phyloP scores from a whole-genome alignment of 495 filamentous ascomycete species.

The Umbilicaria muhlenbergii region DNA sequence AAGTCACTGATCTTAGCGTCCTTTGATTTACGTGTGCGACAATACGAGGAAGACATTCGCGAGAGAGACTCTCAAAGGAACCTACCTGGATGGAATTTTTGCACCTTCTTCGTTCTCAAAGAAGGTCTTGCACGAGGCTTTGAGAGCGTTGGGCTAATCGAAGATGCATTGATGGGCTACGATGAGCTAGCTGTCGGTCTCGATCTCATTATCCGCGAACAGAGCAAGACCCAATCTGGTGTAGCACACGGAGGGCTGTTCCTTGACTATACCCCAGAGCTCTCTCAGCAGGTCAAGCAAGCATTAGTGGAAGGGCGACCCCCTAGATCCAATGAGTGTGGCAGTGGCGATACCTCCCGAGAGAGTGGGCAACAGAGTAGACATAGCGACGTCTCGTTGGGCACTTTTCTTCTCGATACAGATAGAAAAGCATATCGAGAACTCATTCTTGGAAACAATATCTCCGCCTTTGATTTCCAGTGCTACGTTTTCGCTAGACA shows the following conservation, averaged over 20 bases:
- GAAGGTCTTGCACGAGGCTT: constrained; percentile 88
- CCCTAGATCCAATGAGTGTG: constrained; percentile 1
- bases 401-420: constrained; percentile 47
- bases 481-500: constrained; percentile 91
- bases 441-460: constrained; percentile 85
- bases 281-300: constrained; percentile 40
- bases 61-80: constrained; percentile 81
- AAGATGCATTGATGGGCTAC: constrained; percentile 84
- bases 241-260: constrained; percentile 52
- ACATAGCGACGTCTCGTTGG: constrained; percentile 16
- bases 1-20: constrained; percentile 76
- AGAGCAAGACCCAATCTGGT: constrained; percentile 33
- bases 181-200: constrained; percentile 82
- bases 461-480: constrained; percentile 93
- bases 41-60: constrained; percentile 94
- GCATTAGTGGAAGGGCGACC: constrained; percentile 17
- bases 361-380: neutral
- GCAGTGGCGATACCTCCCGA: constrained; percentile 11
- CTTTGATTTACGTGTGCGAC: constrained; percentile 78
- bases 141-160: constrained; percentile 88
- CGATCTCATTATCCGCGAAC: constrained; percentile 65
- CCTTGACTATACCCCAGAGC: constrained; percentile 51
- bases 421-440: constrained; percentile 75
- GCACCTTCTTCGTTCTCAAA: constrained; percentile 95
- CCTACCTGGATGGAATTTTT: constrained; percentile 96